Base-by-base conservation (phyloP, 345 rosid genomes). In the Sonneratia alba region DNA sequence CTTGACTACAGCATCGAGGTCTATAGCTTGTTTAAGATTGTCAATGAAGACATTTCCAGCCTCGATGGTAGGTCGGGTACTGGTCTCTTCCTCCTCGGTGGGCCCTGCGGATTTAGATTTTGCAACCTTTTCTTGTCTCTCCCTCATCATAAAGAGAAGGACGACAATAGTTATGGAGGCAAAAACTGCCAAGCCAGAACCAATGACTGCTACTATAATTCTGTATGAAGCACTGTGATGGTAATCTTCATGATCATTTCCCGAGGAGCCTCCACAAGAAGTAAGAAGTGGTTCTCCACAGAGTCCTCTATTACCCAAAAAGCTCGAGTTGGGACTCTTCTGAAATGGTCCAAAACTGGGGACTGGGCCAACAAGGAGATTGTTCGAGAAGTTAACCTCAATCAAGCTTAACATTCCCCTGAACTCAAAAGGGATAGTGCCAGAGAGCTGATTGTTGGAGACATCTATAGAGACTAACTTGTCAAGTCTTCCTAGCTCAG, bases 401-500 rank as follows among this genome's bases (percentile, higher is more conserved):
- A 92, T 91, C 86, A 95, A 88, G 81, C 97, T 95, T 83, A 90
- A 67, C 92, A 92, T 84, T 76, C 92, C 96, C 83, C 81, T 87
- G 32, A 85, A 87, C 57, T 84, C 89, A 34, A 77, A 75, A 1
- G 99, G 96, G 68, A 95, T 90, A 22, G 80, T 71, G 62, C 99
- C 97, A 1, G 92, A 85, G 69, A 95, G 90, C 85, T 83, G 81
- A 80, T 92, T 92, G 78, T 87, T 85, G 71, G 99, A 91, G 59
- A 95, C 85, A 77, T 95, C 99, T 71, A 95, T 77, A 42, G 91
- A 87, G 63, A 91, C 95, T 21, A 95, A 87, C 83, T 90, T 91
- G 70, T 93, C 96, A 6, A 95, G 86, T 72, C 82, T 88, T 70
- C 97, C 93, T 61, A 95, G 77, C 71, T 92, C 95, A 1, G 85